Base-by-base conservation (phyloP, 768 basidiomycete species). In the Tylopilus felleus region DNA sequence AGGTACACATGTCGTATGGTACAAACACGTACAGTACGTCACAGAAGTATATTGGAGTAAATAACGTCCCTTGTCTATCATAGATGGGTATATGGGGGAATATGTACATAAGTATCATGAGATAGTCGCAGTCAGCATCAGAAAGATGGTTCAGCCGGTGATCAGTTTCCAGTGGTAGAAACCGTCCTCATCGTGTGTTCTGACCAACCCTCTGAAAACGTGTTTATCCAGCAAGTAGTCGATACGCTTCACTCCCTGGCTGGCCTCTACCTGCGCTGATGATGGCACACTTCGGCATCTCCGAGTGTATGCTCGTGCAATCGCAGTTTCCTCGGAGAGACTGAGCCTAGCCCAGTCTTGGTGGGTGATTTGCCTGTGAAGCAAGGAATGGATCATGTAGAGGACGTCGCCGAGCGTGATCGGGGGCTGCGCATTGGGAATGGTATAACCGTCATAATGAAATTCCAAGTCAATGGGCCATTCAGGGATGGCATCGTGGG, bases 331-430 rank as follows among this genome's bases (percentile, higher is more conserved):
- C 54, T 68, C 52, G 5, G 57, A 64, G 16, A 51, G 12, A 49
- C 57, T 63, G 48, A 72, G 63, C 28, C 36, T 60, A 19, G 57
- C 71, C 76, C 71, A 72, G 55, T 76, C 70, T 14, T 61, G 60
- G 44, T 73, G 73, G 0, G 67, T 66, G 49, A 75, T 70, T 54
- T 71, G 70, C 51, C 68, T 63, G 49, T 79, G 80, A 56, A 86
- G 63, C n/a, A 70, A 65, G 21, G 66, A 68, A 59, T 82, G 77
- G 40, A 86, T 71, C 44, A 74, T 75, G 51, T 73, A 67, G 44
- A 87, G 72, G 19, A 88, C 75, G 58, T 86, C 85, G n/a, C 77
- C 75, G 4, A 87, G 68, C 3, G 76, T 78, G 60, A 88, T 81
- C 3, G 78, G 76, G 2, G 74, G 74, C 21, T 61, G 51, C 3